Conservation (phyloP, 1,284 basidiomycete species). For the Pseudozyma hubeiensis region DNA sequence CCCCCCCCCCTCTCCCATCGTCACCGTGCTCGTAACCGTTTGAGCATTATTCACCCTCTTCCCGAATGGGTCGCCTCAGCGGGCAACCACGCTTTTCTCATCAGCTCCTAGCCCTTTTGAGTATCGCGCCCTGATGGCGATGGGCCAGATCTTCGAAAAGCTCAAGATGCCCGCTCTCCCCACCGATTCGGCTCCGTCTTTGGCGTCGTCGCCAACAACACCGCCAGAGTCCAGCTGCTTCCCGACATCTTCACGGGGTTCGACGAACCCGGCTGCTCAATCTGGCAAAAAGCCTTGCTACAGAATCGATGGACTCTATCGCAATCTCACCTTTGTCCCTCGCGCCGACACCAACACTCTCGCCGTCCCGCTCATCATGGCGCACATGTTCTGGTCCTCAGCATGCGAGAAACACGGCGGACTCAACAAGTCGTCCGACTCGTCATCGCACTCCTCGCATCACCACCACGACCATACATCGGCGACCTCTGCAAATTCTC, state of each 20-base stretch:
- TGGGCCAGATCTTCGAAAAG: neutral
- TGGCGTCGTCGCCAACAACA: neutral
- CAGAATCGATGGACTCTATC: neutral
- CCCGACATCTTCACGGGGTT: slow-evolving; percentile 19
- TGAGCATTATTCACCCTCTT: too few species aligned
- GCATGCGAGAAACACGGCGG: neutral
- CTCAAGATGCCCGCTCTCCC: neutral
- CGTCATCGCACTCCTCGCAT: neutral
- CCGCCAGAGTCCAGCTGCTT: slow-evolving; percentile 12
- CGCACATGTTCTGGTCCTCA: slow-evolving; percentile 4
- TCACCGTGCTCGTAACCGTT: too few species aligned
- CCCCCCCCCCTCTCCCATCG: too few species aligned
- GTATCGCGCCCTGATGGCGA: neutral
- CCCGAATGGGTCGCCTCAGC: too few species aligned
- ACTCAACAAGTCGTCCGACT: neutral
- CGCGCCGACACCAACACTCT: neutral
- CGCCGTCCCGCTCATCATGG: neutral
- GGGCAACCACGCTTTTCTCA: too few species aligned
- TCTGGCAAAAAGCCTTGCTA: too few species aligned
- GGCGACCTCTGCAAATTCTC: too few species aligned
- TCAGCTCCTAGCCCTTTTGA: too few species aligned
- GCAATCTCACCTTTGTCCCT: neutral
- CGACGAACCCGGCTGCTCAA: neutral
- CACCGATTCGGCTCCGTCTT: neutral
- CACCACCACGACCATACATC: too few species aligned